Evolutionary conservation across 495 filamentous ascomycete genomes (phyloP).

Genomic region (Xylaria bambusicola): DNA sequence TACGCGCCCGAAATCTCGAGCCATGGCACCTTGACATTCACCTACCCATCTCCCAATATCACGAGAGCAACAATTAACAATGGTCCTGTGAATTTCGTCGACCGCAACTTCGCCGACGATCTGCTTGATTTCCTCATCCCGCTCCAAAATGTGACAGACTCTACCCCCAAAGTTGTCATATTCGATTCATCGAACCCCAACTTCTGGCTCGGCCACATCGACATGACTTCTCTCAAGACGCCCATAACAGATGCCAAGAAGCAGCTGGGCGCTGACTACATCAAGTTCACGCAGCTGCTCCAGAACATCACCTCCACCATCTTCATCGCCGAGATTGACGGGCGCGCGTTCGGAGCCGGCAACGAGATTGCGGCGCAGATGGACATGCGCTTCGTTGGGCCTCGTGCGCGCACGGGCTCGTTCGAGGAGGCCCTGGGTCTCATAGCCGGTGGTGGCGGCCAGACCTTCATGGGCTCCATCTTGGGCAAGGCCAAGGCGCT

Average conservation of each 20-base stretch:
- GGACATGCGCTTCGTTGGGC: slow-evolving; percentile 36
- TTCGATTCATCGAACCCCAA: slow-evolving; percentile 25
- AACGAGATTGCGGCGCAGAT: slow-evolving; percentile 27
- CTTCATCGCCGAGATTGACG: slow-evolving; percentile 35
- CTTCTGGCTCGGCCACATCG: slow-evolving; percentile 28
- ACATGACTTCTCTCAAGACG: slow-evolving; percentile 11
- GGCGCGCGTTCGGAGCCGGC: slow-evolving; percentile 27
- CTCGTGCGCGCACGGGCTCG: slow-evolving; percentile 18
- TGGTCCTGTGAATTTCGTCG: neutral
- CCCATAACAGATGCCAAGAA: neutral
- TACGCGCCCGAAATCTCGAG: no score
- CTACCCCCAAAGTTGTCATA: slow-evolving; percentile 30
- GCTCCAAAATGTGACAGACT: slow-evolving; percentile 2
- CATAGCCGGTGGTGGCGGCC: neutral
- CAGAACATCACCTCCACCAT: slow-evolving; percentile 21
- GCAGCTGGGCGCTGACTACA: neutral
- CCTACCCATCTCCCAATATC: neutral
- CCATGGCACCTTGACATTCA: neutral
- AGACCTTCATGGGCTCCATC: neutral
- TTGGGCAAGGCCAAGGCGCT: neutral
- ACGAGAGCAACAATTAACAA: neutral
- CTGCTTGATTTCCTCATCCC: neutral
- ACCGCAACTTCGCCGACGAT: neutral
- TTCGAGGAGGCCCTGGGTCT: slow-evolving; percentile 16
- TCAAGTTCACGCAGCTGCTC: slow-evolving; percentile 8